Evolutionary conservation across 1,139 yeast genomes (phyloP), one percentile per base, ranked within the genome.

Genomic region (Sugiyamaella japonica): DNA sequence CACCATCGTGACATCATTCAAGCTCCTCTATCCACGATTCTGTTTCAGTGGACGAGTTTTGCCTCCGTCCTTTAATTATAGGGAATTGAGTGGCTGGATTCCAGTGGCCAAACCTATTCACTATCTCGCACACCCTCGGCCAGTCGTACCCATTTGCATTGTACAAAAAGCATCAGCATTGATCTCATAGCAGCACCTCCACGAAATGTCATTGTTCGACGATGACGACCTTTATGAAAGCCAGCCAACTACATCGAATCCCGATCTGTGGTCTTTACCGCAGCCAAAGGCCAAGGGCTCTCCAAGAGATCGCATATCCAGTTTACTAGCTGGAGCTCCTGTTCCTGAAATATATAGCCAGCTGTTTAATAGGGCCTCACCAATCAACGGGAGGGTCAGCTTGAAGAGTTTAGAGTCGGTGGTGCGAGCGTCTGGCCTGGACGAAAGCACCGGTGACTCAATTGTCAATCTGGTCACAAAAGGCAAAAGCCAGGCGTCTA

Each of bases 131-230:
- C n/a, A n/a, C n/a, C n/a, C 25, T 20, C 25, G 6, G 25, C 25
- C 25, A 20, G 25, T 20, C 25, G 6, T 20, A 20, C 6, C 25
- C 3, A 3, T 20, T 20, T 20, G 25, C 25, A 20, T 20, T 20
- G 25, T 20, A 20, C 25, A 20, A 20, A 20, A 20, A 38, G 34
- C 34, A 29, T 42, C 8, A 23, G 5, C n/a, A 17, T 7, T 10
- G 36, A 1, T 34, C 34, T 44, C 39, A 36, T 36, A 23, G 12
- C 8, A 32, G 7, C 13, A 28, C 20, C n/a, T n/a, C n/a, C n/a
- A 13, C 29, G n/a, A 28, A 29, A 65, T 64, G 68, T 64, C 68
- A 10, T 54, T 65, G 44, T 65, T 63, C 48, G 66, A 66, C 29
- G 66, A 63, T 48, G 37, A 39, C 25, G 43, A 48, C 37, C 28